Evolutionary conservation across 371 early-diverging fungal species (phyloP).

Genomic region (Circinella minor): DNA sequence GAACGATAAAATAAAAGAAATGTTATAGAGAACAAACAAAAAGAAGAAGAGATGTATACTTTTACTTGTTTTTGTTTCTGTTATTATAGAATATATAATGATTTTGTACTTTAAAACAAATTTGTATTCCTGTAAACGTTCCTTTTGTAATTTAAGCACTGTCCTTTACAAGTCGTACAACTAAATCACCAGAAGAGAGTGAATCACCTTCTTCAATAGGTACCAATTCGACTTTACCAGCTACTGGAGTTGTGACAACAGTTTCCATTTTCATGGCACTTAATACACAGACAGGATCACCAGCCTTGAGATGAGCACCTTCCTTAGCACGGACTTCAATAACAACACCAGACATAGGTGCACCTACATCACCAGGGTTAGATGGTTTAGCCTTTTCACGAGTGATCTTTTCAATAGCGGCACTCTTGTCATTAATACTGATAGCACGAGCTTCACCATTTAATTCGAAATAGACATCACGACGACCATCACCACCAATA

Average conservation of each 20-base stretch:
- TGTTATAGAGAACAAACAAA: too few relatives aligned
- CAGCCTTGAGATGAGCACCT: constrained; percentile 84
- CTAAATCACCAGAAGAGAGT: constrained; percentile 81
- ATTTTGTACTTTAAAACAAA: too few relatives aligned
- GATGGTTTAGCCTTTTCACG: constrained; percentile 81
- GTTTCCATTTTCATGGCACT: constrained; percentile 99
- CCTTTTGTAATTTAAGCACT: background rate
- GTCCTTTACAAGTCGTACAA: constrained; percentile 57
- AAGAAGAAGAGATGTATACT: too few relatives aligned
- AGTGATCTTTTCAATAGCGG: constrained; percentile 66
- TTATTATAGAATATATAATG: too few relatives aligned
- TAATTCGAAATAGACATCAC: constrained; percentile 94
- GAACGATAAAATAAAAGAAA: too few relatives aligned
- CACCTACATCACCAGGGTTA: constrained; percentile 86
- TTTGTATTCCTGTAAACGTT: too few relatives aligned
- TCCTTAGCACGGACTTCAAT: constrained; percentile 86
- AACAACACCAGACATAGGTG: constrained; percentile 96
- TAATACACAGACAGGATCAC: constrained; percentile 89
- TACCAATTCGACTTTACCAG: constrained; percentile 79
- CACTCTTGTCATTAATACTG: constrained; percentile 65
- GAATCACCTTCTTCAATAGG: constrained; percentile 78
- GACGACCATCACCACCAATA: constrained; percentile 75
- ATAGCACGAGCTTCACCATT: constrained; percentile 95
- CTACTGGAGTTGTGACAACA: constrained; percentile 81
- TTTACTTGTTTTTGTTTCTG: too few relatives aligned